A percentile compares a stretch with the other conserved stretches of the same genome.
phyloP scores from a whole-genome alignment of 768 basidiomycete species.

The Strobilomyces confusus region DNA sequence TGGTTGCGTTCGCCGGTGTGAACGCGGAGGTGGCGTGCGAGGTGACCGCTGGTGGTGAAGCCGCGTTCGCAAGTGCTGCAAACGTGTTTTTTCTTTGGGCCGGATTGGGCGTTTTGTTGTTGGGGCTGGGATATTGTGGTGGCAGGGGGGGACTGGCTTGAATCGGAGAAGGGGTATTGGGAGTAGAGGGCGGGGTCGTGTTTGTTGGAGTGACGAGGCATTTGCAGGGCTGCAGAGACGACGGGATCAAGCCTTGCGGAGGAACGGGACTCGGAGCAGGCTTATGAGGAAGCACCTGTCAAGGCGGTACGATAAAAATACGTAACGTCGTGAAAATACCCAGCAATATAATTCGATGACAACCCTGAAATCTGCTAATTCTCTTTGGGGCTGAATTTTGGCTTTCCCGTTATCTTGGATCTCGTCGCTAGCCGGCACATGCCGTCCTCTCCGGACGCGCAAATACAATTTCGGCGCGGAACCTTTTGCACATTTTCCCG shows the following conservation, averaged over 20 bases:
- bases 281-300: constrained; percentile 35
- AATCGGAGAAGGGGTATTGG: constrained; percentile 25
- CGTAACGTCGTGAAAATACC: constrained; percentile 24
- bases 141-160: constrained; percentile 18
- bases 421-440: constrained; percentile 27
- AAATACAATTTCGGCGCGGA: constrained; percentile 32
- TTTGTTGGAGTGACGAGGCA: constrained; percentile 32
- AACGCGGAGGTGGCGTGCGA: constrained; percentile 82
- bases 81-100: constrained; percentile 44
- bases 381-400: constrained; percentile 30
- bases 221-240: constrained; percentile 31
- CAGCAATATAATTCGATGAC: constrained; percentile 28
- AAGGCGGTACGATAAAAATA: constrained; percentile 36
- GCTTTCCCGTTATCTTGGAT: constrained; percentile 33
- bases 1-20: constrained; percentile 93
- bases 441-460: constrained; percentile 26
- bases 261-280: constrained; percentile 22
- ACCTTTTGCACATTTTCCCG: constrained; percentile 17
- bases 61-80: constrained; percentile 71
- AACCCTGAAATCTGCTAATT: constrained; percentile 32
- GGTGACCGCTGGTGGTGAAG: constrained; percentile 87
- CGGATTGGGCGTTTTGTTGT: background rate
- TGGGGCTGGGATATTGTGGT: background rate
- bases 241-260: constrained; percentile 25
- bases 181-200: constrained; percentile 21